Evolutionary conservation across 768 basidiomycete genomes (phyloP), one percentile per base, ranked within the genome.

Genomic region (Lentinula sp.): DNA sequence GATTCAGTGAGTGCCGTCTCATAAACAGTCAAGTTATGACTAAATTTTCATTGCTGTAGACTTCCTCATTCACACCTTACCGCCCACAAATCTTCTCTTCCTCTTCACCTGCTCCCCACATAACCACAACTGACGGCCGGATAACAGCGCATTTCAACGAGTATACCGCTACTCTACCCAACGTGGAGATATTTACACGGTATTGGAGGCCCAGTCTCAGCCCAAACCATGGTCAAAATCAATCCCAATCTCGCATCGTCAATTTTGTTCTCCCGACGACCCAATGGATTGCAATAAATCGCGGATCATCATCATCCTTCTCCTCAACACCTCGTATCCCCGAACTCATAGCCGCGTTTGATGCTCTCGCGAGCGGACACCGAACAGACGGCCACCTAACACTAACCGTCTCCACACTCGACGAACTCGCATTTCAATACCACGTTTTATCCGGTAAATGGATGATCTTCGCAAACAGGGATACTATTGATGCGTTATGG

Each of bases 161-260:
- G 28, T 64, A 68, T 55, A 69, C 61, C 35, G 69, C 71, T 4
- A 69, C 66, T 9, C 57, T 66, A 7, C 61, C 63, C 4, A 66
- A 66, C 33, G 54, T 76, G 8, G 58, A 72, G 18, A 60, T 69
- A 5, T 76, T 74, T 51, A 57, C 73, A 6, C 57, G 68, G 2
- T 72, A 75, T 20, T 78, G 76, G 75, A 74, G 75, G 33, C 77
- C 77, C 1, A 28, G 4, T 28, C 4, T 28, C 4, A 77, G 74
- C 54, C 69, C 69, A 15, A 77, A 73, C 2, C 28, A 28, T 28
- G 28, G 28, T 28, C 28, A 28, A 28, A 28, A 28, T 28, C 28
- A 28, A 28, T 28, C 28, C 28, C 28, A 28, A 28, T 28, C 28
- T 28, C 72, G 73, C 32, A 15, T 1, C 37, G 8, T 4, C 39